Conservation (phyloP, 1,284 basidiomycete species). For the Mycena citricolor region DNA sequence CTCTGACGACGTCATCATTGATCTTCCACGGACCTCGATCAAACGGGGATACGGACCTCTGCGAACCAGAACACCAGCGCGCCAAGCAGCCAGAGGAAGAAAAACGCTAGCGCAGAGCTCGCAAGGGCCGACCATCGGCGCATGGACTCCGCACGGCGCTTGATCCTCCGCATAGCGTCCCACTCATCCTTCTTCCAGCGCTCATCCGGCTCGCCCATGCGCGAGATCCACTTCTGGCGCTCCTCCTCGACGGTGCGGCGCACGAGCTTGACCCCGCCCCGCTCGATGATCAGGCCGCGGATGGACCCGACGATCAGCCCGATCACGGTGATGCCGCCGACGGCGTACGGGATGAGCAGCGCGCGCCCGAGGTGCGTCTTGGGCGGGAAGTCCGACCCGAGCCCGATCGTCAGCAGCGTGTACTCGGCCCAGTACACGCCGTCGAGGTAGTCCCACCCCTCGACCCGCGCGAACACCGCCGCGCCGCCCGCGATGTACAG, state of each 20-base stretch:
- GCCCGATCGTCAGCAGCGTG: conserved; percentile 39
- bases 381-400: conserved; percentile 39
- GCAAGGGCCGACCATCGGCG: conserved; percentile 32
- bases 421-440: conserved; percentile 43
- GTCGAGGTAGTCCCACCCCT: conserved; percentile 37
- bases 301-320: conserved; percentile 39
- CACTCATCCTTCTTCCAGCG: conserved; percentile 35
- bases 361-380: conserved; percentile 27
- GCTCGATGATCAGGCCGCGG: conserved; percentile 37
- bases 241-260: conserved; percentile 33
- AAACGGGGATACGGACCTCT: conserved; percentile 27
- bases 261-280: conserved; percentile 33
- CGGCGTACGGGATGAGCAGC: conserved; percentile 38
- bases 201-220: conserved; percentile 23
- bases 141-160: conserved; percentile 26
- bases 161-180: conserved; percentile 37
- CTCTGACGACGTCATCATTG: conserved; percentile 18
- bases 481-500: conserved; percentile 39
- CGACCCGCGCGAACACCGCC: conserved; percentile 34
- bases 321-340: conserved; percentile 36
- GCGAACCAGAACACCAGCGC: conserved; percentile 37
- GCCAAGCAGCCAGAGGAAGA: conserved; percentile 38
- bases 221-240: conserved; percentile 26
- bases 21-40: background rate
- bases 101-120: conserved; percentile 32